Percentiles rank a stretch among this genome's conserved stretches.
phyloP scores from a whole-genome alignment of 192 early-diverging fungal species.

The Phycomyces blakesleeanus region DNA sequence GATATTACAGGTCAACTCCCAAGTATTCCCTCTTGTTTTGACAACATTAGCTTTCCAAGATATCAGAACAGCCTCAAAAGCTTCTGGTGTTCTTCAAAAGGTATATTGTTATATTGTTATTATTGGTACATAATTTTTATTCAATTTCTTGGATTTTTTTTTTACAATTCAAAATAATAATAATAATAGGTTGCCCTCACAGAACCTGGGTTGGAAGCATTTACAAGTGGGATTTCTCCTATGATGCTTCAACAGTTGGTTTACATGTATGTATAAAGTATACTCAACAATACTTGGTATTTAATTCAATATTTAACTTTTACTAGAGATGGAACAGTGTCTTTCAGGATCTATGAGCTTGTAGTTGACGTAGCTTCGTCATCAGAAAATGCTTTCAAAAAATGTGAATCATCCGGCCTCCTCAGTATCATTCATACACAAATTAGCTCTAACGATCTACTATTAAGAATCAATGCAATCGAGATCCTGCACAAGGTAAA shows the following conservation, averaged over 20 bases:
- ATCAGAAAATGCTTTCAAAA: slow-evolving; percentile 35
- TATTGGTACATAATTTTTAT: not conserved
- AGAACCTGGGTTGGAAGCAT: slow-evolving; percentile 7
- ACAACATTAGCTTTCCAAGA: slow-evolving; percentile 35
- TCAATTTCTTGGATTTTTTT: not conserved
- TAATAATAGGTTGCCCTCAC: not conserved
- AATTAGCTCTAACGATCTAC: slow-evolving; percentile 36
- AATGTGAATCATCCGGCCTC: slow-evolving; percentile 31
- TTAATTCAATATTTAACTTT: not conserved
- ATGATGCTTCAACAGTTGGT: slow-evolving; percentile 5
- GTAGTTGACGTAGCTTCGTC: slow-evolving; percentile 28
- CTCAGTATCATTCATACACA: slow-evolving; percentile 32
- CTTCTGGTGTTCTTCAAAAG: slow-evolving; percentile 31
- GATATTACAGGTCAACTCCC: slow-evolving; percentile 27
- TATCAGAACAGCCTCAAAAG: slow-evolving; percentile 24
- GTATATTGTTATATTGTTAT: slow-evolving; percentile 10
- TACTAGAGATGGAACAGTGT: slow-evolving; percentile 32
- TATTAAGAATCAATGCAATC: slow-evolving; percentile 44
- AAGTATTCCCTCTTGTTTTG: slow-evolving; percentile 25
- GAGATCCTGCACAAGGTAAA: slow-evolving; percentile 43
- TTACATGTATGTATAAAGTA: not conserved
- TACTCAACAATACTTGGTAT: too few species aligned
- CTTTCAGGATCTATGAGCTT: slow-evolving; percentile 51
- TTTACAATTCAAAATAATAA: not conserved
- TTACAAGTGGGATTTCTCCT: slow-evolving; percentile 6